Base-by-base conservation (phyloP, 164 flowering plant genomes). In the Protea cynaroides region DNA sequence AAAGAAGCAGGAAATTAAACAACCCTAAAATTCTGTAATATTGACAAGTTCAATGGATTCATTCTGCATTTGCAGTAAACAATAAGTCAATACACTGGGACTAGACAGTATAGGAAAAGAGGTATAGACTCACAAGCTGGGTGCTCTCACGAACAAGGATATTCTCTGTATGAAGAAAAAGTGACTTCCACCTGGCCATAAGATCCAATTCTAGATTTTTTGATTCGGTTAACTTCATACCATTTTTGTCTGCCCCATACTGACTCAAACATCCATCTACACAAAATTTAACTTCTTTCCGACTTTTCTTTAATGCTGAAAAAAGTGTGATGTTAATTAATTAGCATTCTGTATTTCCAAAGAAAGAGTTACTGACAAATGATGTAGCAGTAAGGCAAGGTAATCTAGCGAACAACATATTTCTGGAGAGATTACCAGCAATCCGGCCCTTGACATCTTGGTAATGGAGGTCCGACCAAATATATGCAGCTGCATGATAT, bases 391-490 rank as follows among this genome's bases (percentile, higher is more conserved):
- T 15, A 52, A 64, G 46, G 58, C n/a, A 50, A 49, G 25, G 5
- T 44, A 8, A 24, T 3, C n/a, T 18, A 15, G 19, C 64, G 66
- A 46, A 25, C 58, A 22, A 14, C 2, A 60, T 55, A 50, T 25
- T 10, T 29, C 46, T 21, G 22, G 40, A 8, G 36, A 22, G 54
- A 84, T 76, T 72, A 90, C 97, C 88, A 67, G 85, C 46, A 25
- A 87, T 53, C 56, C 90, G 84, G 61, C 88, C 96, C 73, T 81
- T 90, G 67, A 82, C 70, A 66, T 93, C 98, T 71, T 88, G 92
- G 75, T 82, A 89, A 65, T 90, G 85, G 50, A 90, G 88, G 76
- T 93, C 96, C 21, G 92, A 79, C 97, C 84, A 89, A 21, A 90
- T 82, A 70, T 80, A 81, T 64, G 85, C 84, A 81, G 97, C 98